These are phyloP conservation scores for Taphrina populina DNA, from an alignment of 1,139 yeast species.

Conservation along the genomic window DNA sequence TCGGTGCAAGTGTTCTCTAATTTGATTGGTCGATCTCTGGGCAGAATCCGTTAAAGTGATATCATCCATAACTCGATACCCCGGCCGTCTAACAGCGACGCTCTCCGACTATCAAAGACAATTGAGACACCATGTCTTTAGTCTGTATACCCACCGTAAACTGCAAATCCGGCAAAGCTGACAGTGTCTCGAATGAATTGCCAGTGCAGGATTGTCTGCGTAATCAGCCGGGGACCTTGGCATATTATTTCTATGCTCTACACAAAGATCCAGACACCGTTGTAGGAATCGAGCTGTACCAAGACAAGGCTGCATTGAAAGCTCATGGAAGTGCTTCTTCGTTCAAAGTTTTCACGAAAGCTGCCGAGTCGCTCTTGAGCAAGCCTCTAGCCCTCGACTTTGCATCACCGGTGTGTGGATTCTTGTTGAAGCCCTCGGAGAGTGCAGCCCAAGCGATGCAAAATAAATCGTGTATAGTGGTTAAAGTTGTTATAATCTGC, in stretches of 20 bases:
- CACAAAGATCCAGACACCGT: conserved; percentile 17
- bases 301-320: conserved; percentile 18
- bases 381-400: conserved; percentile 10
- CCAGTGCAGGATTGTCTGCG: conserved; percentile 8
- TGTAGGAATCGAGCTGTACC: conserved; percentile 23
- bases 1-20: no score
- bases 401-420: conserved; percentile 24
- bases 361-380: conserved; percentile 17
- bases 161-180: conserved; percentile 12
- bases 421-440: conserved; percentile 17
- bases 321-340: conserved; percentile 15
- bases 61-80: no score
- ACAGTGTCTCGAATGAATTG: background rate
- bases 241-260: conserved; percentile 22
- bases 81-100: no score
- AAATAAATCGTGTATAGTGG: conserved; percentile 13
- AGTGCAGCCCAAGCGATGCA: conserved; percentile 11
- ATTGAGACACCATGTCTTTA: conserved; percentile 15
- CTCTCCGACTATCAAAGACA: no score
- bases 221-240: conserved; percentile 26
- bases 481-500: conserved; percentile 4
- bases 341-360: conserved; percentile 20
- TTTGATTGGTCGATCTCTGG: no score
- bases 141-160: conserved; percentile 15
- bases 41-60: no score